Base-by-base conservation (phyloP, 495 filamentous ascomycete genomes). In the Penicillium samsonianum region DNA sequence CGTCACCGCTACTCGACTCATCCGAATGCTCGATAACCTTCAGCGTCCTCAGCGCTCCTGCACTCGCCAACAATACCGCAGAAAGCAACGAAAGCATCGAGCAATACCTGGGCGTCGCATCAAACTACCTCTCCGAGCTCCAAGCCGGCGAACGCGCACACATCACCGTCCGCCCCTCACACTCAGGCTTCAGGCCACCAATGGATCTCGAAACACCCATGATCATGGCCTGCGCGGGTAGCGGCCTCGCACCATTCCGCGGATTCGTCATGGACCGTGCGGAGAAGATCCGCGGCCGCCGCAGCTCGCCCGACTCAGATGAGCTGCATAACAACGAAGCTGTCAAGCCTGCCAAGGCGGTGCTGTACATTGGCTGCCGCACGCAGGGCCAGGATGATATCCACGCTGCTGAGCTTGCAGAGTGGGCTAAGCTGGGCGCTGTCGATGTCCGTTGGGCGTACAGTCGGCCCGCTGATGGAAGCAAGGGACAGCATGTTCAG, bases 201-300 rank as follows among this genome's bases (percentile, higher is more conserved):
- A 55, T 67, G 5, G 82, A 86, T 61, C 68, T 81, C 3, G 80
- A 74, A 38, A 85, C 81, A 0, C 89, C 89, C 0, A 73, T 91
- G 59, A 83, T 90, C 57, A 85, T 86, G 79, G 73, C 88, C 35
- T 82, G 75, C 68, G 50, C 76, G 50, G 86, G 68, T 28, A 85
- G 46, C 62, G 82, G 87, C 0, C 66, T 90, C 10, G 87, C 87
- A 0, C 87, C 87, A 0, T 89, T 90, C 78, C 79, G 85, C 0
- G 87, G 85, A 6, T 90, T 90, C 65, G 58, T 88, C 11, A 82
- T 90, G 67, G 86, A 91, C 57, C 84, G 87, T 10, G 83, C 81
- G 0, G 76, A 76, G 33, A 78, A 78, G 63, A 73, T 84, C 22
- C 74, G 71, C 16, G 78, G 77, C 0, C 83, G 82, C 1, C 71